Evolutionary conservation across 2,329 filamentous ascomycete species (phyloP).

Genomic region (Apiospora arundinis): DNA sequence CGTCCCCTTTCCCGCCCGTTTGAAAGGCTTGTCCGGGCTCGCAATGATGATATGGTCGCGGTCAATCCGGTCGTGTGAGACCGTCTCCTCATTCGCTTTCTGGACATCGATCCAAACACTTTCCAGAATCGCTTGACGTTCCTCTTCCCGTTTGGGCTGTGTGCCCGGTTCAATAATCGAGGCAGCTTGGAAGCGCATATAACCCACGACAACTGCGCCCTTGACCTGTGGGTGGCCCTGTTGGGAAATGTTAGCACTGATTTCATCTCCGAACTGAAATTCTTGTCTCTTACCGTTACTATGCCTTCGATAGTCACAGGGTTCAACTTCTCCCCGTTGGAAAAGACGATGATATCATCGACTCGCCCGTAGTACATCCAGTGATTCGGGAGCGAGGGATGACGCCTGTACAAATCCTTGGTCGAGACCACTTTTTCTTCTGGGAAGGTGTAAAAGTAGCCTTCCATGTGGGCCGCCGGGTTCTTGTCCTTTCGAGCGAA

Average conservation of each 20-base stretch:
- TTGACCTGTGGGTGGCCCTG: constrained; percentile 45
- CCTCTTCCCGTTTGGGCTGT: constrained; percentile 37
- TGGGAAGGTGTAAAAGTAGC: constrained; percentile 49
- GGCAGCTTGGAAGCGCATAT: constrained; percentile 52
- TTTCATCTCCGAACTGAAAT: neutral
- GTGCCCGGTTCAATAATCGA: constrained; percentile 53
- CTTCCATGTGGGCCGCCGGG: constrained; percentile 31
- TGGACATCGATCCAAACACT: constrained; percentile 51
- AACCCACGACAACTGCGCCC: constrained; percentile 53
- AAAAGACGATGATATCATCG: constrained; percentile 57
- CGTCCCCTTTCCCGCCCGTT: constrained; percentile 52
- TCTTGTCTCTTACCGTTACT: constrained; percentile 33
- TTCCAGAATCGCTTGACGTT: constrained; percentile 44
- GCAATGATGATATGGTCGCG: constrained; percentile 48
- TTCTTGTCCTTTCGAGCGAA: constrained; percentile 33
- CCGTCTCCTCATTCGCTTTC: constrained; percentile 49
- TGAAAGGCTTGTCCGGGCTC: constrained; percentile 49
- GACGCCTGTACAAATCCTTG: constrained; percentile 50
- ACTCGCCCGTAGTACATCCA: constrained; percentile 47
- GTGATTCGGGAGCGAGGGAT: constrained; percentile 45
- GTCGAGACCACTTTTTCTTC: constrained; percentile 48
- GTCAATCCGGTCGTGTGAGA: constrained; percentile 53
- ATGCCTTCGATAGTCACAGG: constrained; percentile 51
- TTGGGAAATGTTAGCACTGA: neutral
- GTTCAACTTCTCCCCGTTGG: constrained; percentile 59